Evolutionary conservation across 352 stramenopile species (phyloP).

Genomic region (Nothophytophthora sp.): DNA sequence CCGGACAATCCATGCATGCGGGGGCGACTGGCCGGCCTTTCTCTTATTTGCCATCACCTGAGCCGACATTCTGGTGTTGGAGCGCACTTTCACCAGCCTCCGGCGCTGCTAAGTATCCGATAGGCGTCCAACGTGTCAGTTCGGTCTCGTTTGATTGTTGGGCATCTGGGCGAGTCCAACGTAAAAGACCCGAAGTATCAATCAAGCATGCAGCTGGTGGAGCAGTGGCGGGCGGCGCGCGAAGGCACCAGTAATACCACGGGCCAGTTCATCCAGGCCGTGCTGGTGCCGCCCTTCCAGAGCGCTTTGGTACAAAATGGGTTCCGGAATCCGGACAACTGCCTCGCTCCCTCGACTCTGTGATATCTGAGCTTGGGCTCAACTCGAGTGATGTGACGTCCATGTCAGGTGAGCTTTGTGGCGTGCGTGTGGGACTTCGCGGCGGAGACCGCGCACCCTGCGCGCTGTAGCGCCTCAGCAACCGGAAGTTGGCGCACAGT

Average conservation of each 20-base stretch:
- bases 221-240: neutral
- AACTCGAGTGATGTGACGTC: neutral
- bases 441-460: constrained; percentile 1
- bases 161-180: no score
- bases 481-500: neutral
- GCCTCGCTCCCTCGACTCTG: no score
- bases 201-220: constrained; percentile 2
- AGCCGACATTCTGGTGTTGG: no score
- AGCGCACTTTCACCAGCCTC: no score
- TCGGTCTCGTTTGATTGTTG: no score
- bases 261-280: constrained; percentile 7
- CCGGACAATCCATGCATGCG: no score
- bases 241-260: neutral
- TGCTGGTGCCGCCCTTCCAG: neutral
- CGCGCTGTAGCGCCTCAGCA: neutral
- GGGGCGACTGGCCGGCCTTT: no score
- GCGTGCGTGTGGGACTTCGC: constrained; percentile 21
- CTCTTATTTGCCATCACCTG: no score
- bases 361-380: neutral
- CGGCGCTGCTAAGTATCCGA: no score
- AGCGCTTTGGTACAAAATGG: constrained; percentile 13
- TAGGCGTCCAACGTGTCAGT: no score
- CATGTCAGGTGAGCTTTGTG: constrained; percentile 2
- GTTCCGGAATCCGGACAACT: no score
- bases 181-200: no score